Base-by-base conservation (phyloP, 768 basidiomycete genomes). In the Lactarius sp. region DNA sequence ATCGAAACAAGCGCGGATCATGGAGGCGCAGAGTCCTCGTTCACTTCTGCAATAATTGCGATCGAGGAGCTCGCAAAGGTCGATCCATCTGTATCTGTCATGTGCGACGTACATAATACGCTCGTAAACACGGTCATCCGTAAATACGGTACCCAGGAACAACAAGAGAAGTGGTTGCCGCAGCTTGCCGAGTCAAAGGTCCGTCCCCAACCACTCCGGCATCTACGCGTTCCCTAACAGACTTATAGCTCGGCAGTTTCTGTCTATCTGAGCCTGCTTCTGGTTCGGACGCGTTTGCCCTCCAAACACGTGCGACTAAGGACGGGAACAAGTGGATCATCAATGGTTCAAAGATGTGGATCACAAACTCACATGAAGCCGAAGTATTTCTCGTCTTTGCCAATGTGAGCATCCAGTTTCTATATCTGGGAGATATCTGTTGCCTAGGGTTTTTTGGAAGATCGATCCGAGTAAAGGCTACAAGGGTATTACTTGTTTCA, bases 281-380 rank as follows among this genome's bases (percentile, higher is more conserved):
- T 9, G 97, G 97, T 2, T 97, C 94, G 6, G 97, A 99, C 71
- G 97, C 97, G 0, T 99, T 99, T 73, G 94, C 96, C 0, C 79
- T 99, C 39, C 92, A 96, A 73, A 94, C 97, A 1, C 89, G 90
- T 12, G 96, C 97, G 16, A 87, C 81, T 73, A 91, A 89, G 74
- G 87, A 92, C 52, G 94, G 92, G 18, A 85, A 89, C 69, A 74
- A 87, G 73, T 98, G 88, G 83, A 77, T 94, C 36, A 73, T 99
- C 58, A 95, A 94, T 69, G 97, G 97, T n/a, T 92, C 92, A 60
- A 99, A 99, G 80, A 95, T 96, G 94, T 97, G 94, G 94, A 97
- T 98, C 64, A 96, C 94, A 31, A 98, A 98, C 76, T 95, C 94
- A 0, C 82, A 85, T 62, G 93, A 95, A 75, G 94, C 93, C 1